Evolutionary conservation across 805 yeast genomes (phyloP).

Genomic region (Starmerella tilneyi): DNA sequence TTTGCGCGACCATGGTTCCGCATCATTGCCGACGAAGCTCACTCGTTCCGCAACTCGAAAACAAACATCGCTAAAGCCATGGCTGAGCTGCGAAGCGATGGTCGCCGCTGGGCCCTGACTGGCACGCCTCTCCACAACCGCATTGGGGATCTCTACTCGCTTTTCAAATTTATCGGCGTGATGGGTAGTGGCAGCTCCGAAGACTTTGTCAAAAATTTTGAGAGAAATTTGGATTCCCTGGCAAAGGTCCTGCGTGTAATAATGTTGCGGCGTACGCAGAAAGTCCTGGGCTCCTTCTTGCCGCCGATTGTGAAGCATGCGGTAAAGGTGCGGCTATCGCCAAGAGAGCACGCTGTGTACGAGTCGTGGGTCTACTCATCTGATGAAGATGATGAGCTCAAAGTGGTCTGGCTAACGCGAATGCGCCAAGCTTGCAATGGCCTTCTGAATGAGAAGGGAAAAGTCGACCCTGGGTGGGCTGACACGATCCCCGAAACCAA

Average conservation of each 20-base stretch:
- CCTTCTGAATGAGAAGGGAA: neutral
- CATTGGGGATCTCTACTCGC: conserved; percentile 43
- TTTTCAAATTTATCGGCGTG: conserved; percentile 36
- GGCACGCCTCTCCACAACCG: conserved; percentile 59
- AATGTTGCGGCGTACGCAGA: conserved; percentile 42
- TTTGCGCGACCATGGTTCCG: conserved; percentile 38
- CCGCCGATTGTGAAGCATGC: conserved; percentile 13
- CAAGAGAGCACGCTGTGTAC: neutral
- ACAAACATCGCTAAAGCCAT: conserved; percentile 42
- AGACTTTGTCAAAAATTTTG: neutral
- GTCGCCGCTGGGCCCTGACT: conserved; percentile 47
- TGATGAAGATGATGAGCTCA: neutral
- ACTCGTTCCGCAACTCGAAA: conserved; percentile 43
- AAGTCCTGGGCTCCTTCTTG: conserved; percentile 27
- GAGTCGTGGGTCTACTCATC: neutral
- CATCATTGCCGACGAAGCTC: conserved; percentile 58
- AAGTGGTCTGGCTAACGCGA: conserved; percentile 9
- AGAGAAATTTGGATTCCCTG: conserved; percentile 24
- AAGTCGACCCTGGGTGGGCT: neutral
- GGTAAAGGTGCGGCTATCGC: conserved; percentile 4
- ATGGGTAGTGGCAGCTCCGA: neutral
- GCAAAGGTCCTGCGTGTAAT: conserved; percentile 28
- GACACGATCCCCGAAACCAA: neutral
- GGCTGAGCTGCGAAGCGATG: conserved; percentile 34
- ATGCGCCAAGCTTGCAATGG: conserved; percentile 22